A percentile compares a stretch with the other conserved stretches of the same genome.
Evolutionary conservation across 2,329 filamentous ascomycete species (phyloP).

Genomic region (Fusarium pseudoanthophilum): DNA sequence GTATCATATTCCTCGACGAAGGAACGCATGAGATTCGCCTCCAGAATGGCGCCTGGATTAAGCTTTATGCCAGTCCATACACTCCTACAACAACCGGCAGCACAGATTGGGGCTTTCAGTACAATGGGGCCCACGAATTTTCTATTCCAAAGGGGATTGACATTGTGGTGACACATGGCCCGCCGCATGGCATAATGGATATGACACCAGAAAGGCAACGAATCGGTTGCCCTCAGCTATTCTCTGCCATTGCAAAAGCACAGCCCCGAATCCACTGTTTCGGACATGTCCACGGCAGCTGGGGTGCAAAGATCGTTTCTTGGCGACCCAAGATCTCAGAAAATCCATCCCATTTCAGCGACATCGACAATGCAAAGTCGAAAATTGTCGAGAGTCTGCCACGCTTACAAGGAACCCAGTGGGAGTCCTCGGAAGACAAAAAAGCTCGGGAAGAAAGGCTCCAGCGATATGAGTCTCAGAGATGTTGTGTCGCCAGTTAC

Average conservation of each 20-base stretch:
- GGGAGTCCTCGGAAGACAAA: neutral
- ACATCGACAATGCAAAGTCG: constrained; percentile 59
- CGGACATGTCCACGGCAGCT: constrained; percentile 49
- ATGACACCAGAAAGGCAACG: constrained; percentile 43
- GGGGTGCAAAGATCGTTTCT: constrained; percentile 56
- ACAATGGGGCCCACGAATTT: constrained; percentile 46
- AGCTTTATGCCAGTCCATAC: constrained; percentile 58
- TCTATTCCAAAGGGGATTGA: constrained; percentile 42
- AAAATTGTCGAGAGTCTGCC: constrained; percentile 50
- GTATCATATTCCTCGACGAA: constrained; percentile 56
- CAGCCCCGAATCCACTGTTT: constrained; percentile 52
- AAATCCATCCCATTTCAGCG: constrained; percentile 56
- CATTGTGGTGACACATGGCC: constrained; percentile 51
- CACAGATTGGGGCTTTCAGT: constrained; percentile 58
- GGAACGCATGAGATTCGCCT: constrained; percentile 54
- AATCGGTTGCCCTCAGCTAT: constrained; percentile 48
- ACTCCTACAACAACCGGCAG: constrained; percentile 52
- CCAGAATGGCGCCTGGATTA: constrained; percentile 54
- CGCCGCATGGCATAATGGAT: constrained; percentile 56
- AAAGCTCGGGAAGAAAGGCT: neutral
- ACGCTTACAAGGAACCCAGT: neutral
- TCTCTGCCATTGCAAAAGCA: constrained; percentile 44
- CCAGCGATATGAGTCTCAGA: neutral
- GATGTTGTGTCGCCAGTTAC: constrained; percentile 23
- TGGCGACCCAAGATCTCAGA: constrained; percentile 53